Evolutionary conservation across 2,329 filamentous ascomycete genomes (phyloP).

Genomic region (Immersiporthe knoxdaviesiana): DNA sequence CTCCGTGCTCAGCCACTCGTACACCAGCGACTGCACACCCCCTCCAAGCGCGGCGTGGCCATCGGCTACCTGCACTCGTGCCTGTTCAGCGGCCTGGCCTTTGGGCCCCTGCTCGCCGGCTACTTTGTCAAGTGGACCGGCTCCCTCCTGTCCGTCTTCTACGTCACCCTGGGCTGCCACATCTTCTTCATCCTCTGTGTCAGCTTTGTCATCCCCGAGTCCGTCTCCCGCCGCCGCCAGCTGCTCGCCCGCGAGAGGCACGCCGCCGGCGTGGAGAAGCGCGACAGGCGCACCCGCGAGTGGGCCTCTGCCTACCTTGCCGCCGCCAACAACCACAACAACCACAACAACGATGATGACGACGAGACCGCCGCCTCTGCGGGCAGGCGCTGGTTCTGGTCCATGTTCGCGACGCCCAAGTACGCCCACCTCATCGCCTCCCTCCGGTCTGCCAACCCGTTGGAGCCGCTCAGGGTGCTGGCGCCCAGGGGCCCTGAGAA

Average conservation of each 20-base stretch:
- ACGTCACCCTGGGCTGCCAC: conserved; percentile 75
- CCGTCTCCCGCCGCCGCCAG: conserved; percentile 75
- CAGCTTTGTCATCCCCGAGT: conserved; percentile 78
- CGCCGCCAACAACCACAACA: conserved; percentile 29
- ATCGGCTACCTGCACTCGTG: conserved; percentile 92
- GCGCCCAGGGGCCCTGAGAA: conserved; percentile 70
- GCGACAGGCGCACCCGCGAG: conserved; percentile 37
- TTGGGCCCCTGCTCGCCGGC: conserved; percentile 81
- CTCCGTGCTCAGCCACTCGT: conserved; percentile 77
- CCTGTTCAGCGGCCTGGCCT: conserved; percentile 84
- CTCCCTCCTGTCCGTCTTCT: conserved; percentile 80
- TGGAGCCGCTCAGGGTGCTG: conserved; percentile 78
- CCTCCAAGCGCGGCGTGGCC: conserved; percentile 76
- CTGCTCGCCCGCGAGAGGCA: conserved; percentile 71
- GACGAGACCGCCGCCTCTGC: too few relatives aligned
- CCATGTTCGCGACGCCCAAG: conserved; percentile 23
- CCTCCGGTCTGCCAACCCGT: conserved; percentile 62
- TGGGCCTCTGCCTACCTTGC: conserved; percentile 29
- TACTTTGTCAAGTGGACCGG: conserved; percentile 78
- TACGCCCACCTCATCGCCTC: conserved; percentile 38
- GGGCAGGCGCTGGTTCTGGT: conserved; percentile 15
- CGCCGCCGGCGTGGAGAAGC: conserved; percentile 46
- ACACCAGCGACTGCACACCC: conserved; percentile 87
- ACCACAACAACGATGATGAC: neutral
- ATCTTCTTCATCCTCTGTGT: conserved; percentile 74